Evolutionary conservation across 2,329 filamentous ascomycete species (phyloP).

Genomic region (Cercospora beticola): DNA sequence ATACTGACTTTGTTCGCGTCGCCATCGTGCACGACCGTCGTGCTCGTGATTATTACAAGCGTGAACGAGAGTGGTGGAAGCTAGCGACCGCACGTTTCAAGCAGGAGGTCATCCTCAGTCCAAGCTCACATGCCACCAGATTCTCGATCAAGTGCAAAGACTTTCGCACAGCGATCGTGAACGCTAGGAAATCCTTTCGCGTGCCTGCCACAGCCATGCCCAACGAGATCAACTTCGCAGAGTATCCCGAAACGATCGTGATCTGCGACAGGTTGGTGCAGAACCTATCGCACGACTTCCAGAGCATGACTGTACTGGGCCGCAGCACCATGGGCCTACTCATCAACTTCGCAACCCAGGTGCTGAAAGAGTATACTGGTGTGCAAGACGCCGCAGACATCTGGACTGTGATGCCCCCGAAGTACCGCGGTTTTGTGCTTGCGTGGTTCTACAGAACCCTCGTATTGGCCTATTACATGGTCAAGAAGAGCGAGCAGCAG

Average conservation of each 20-base stretch:
- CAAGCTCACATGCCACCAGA: neutral
- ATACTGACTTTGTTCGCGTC: neutral
- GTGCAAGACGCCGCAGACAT: neutral
- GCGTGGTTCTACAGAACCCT: neutral
- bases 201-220: neutral
- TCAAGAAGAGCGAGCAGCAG: neutral
- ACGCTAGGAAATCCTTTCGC: neutral
- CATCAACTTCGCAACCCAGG: neutral
- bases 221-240: neutral
- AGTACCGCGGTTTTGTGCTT: neutral
- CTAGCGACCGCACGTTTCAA: neutral
- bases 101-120: neutral
- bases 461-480: neutral
- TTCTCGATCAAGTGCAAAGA: neutral
- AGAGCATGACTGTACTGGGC: neutral
- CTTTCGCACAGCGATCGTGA: neutral
- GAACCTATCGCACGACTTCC: neutral
- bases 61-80: neutral
- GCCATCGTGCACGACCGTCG: neutral
- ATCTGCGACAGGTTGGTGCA: neutral
- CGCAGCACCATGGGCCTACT: neutral
- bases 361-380: neutral
- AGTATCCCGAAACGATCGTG: neutral
- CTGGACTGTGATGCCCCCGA: neutral
- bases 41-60: neutral